Percentiles rank a stretch among this genome's conserved stretches.
Conservation (phyloP, 768 basidiomycete genomes). For the Polyporus arcularius region DNA sequence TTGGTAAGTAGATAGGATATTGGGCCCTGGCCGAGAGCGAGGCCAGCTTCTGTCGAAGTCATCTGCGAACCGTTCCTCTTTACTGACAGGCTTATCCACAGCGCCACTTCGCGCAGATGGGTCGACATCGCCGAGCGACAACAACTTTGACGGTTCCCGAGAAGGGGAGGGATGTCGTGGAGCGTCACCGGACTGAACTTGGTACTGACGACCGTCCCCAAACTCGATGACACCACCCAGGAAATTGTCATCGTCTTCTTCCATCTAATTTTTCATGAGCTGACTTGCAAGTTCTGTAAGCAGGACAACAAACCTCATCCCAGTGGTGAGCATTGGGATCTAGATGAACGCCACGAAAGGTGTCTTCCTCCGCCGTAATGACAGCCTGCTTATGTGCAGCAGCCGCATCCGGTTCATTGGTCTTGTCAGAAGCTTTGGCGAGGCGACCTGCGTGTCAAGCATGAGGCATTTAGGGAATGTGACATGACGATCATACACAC, state of each 20-base stretch:
- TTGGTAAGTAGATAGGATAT: conserved; percentile 23
- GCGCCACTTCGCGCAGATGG: conserved; percentile 3
- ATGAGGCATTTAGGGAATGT: neutral
- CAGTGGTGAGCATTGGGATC: conserved; percentile 95
- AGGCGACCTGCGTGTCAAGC: conserved; percentile 15
- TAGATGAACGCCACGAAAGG: conserved; percentile 91
- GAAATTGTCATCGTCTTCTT: conserved; percentile 92
- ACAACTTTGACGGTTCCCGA: conserved; percentile 11
- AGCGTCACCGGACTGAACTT: conserved; percentile 56
- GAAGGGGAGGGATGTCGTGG: conserved; percentile 34
- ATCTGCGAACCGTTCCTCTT: conserved; percentile 88
- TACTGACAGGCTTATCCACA: conserved; percentile 56
- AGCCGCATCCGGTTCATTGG: conserved; percentile 53
- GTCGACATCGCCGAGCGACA: neutral
- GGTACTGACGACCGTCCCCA: conserved; percentile 92
- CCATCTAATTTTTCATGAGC: conserved; percentile 43
- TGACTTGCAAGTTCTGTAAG: neutral
- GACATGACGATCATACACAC: conserved; percentile 41
- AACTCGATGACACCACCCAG: conserved; percentile 91
- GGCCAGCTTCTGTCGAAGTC: conserved; percentile 98
- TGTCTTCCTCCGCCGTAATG: conserved; percentile 81
- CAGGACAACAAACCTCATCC: conserved; percentile 78
- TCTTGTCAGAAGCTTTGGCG: conserved; percentile 29
- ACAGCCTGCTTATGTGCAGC: conserved; percentile 61
- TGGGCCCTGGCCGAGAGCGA: conserved; percentile 51